Base-by-base conservation (phyloP, 108 stramenopile genomes). In the Discostella pseudostelligera region DNA sequence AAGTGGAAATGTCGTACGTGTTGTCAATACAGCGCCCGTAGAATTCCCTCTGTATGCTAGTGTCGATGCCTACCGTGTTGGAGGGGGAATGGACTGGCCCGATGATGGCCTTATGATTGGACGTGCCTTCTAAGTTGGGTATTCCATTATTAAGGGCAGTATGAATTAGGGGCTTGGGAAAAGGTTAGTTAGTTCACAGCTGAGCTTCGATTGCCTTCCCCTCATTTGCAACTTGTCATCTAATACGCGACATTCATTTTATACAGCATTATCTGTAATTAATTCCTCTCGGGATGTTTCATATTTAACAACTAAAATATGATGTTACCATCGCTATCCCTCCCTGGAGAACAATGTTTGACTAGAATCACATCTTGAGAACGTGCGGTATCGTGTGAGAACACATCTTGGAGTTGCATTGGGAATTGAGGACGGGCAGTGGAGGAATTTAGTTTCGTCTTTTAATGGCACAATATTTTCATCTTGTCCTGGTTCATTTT, bases 21-120 rank as follows among this genome's bases (percentile, higher is more conserved):
- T 88, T 59, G 83, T 87, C 28, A 88, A 92, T 74, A 88, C 85
- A 45, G 86, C 82, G 35, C 84, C 87, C 26, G 82, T 92, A 62
- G 90, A 92, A 64, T 92, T 88, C 81, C 90, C 90, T 5, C 55
- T 92, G 59, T 84, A 83, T 35, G 87, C 86, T 45, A 68, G 59
- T 62, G 80, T 87, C 50, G 87, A 87, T 69, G 83, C 87, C 4
- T 87, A 88, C 67, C 69, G 82, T 58, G 79, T 82, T 24, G 82
- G 81, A 16, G 81, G 69, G 19, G 70, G 79, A 22, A 50, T 46
- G 19, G 72, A 73, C 37, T 73, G 72, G 72, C 47, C 72, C 8
- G 72, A 73, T 73, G 72, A 73, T 65, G 72, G 72, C 45, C 72
- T 73, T 42, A 73, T 73, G 72, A 73, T 73, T 54, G 72, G 72